Evolutionary conservation across 2,329 filamentous ascomycete species (phyloP).

Genomic region (Davidsoniella virescens): DNA sequence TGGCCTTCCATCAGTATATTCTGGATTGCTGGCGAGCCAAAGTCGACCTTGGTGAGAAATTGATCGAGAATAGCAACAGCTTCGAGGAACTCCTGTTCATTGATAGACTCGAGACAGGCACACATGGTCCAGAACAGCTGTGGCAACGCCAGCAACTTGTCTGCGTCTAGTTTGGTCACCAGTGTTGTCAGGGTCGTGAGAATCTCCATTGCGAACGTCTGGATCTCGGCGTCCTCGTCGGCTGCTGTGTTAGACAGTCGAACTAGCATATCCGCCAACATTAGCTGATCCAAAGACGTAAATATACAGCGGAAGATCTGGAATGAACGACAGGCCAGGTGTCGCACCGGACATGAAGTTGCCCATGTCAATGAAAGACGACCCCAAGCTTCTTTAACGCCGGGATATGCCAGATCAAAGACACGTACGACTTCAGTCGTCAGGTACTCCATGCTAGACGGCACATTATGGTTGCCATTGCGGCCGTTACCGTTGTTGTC

Average conservation of each 20-base stretch:
- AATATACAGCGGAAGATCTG: slow-evolving; percentile 93
- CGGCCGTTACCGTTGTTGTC: slow-evolving; percentile 71
- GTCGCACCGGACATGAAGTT: slow-evolving; percentile 86
- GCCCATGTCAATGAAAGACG: slow-evolving; percentile 87
- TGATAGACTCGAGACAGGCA: slow-evolving; percentile 90
- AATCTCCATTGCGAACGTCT: slow-evolving; percentile 96
- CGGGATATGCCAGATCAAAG: slow-evolving; percentile 70
- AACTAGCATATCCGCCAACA: slow-evolving; percentile 94
- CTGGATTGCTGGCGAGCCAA: slow-evolving; percentile 50
- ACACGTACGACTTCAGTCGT: slow-evolving; percentile 69
- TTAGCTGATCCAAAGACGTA: slow-evolving; percentile 75
- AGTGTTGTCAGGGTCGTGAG: slow-evolving; percentile 85
- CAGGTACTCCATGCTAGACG: slow-evolving; percentile 71
- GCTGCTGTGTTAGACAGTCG: slow-evolving; percentile 92
- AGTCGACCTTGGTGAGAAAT: slow-evolving; percentile 68
- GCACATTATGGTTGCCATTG: slow-evolving; percentile 54
- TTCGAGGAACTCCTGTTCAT: slow-evolving; percentile 87
- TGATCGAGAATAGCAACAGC: slow-evolving; percentile 82
- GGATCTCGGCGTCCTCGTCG: slow-evolving; percentile 83
- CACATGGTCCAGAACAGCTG: slow-evolving; percentile 97
- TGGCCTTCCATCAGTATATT: slow-evolving; percentile 59
- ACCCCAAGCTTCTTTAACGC: slow-evolving; percentile 81
- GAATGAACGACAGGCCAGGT: slow-evolving; percentile 91
- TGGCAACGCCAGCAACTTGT: slow-evolving; percentile 73
- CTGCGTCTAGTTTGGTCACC: slow-evolving; percentile 65